Percentiles rank a stretch among this genome's conserved stretches.
These are phyloP conservation scores for Zygosaccharomyces pseudobailii DNA, from an alignment of 1,139 yeast species.

Conservation along the genomic window DNA sequence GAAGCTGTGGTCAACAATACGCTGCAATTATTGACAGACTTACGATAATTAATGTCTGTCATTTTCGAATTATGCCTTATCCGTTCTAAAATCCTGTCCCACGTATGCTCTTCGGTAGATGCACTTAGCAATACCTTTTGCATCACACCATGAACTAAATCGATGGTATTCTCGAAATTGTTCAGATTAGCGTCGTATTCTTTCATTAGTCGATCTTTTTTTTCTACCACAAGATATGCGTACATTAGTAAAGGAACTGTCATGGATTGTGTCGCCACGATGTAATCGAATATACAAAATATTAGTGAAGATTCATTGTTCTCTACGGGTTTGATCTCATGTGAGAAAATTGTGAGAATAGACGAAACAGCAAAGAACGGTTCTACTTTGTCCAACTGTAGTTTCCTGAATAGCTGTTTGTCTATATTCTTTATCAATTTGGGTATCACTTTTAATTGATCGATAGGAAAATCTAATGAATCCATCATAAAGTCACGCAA, in stretches of 20 bases:
- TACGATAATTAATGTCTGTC: background rate
- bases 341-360: slow-evolving; percentile 72
- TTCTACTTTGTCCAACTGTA: slow-evolving; percentile 45
- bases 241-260: slow-evolving; percentile 27
- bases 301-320: slow-evolving; percentile 14
- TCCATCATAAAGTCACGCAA: slow-evolving; percentile 84
- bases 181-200: slow-evolving; percentile 20
- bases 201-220: slow-evolving; percentile 16
- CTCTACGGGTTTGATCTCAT: slow-evolving; percentile 42
- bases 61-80: slow-evolving; percentile 11
- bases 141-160: slow-evolving; percentile 28
- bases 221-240: slow-evolving; percentile 21
- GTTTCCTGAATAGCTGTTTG: slow-evolving; percentile 43
- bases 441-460: slow-evolving; percentile 63
- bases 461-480: slow-evolving; percentile 58
- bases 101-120: slow-evolving; percentile 12
- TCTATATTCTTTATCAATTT: slow-evolving; percentile 52
- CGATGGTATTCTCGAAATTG: slow-evolving; percentile 28
- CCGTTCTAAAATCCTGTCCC: slow-evolving; percentile 18
- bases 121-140: slow-evolving; percentile 23
- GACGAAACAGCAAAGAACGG: slow-evolving; percentile 71
- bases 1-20: slow-evolving; percentile 24
- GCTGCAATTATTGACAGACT: slow-evolving; percentile 24
- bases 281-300: slow-evolving; percentile 28
- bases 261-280: slow-evolving; percentile 29